Evolutionary conservation across 495 filamentous ascomycete genomes (phyloP).

Genomic region (Podospora didyma): DNA sequence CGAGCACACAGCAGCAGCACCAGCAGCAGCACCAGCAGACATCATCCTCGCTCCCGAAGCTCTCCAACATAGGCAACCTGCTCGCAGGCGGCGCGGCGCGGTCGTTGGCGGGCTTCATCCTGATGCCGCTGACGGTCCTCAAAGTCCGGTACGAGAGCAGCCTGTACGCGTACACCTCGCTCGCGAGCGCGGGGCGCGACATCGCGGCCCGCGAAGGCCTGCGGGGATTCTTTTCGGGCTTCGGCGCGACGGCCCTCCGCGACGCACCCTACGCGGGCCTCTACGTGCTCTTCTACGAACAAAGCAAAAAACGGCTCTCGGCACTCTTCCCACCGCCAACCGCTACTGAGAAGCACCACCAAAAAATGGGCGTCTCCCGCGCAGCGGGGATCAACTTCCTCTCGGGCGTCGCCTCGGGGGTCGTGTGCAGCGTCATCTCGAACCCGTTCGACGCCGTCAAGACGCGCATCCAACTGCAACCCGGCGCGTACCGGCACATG

Average conservation of each 20-base stretch:
- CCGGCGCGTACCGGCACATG: slow-evolving; percentile 81
- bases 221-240: slow-evolving; percentile 86
- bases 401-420: slow-evolving; percentile 70
- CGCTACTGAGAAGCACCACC: neutral
- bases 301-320: slow-evolving; percentile 67
- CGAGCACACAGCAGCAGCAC: neutral
- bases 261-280: slow-evolving; percentile 95
- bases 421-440: slow-evolving; percentile 73
- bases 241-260: slow-evolving; percentile 86
- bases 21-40: slow-evolving; percentile 21
- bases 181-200: slow-evolving; percentile 65
- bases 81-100: slow-evolving; percentile 78
- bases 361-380: slow-evolving; percentile 30
- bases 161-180: slow-evolving; percentile 77
- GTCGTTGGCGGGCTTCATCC: slow-evolving; percentile 77
- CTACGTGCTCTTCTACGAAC: slow-evolving; percentile 94
- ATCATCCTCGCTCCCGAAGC: slow-evolving; percentile 78
- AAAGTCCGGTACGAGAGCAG: slow-evolving; percentile 93
- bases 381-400: slow-evolving; percentile 80
- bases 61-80: slow-evolving; percentile 82
- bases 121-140: slow-evolving; percentile 96
- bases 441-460: slow-evolving; percentile 98
- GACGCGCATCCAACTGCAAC: slow-evolving; percentile 89
- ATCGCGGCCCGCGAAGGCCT: slow-evolving; percentile 72
- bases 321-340: slow-evolving; percentile 23